These are phyloP conservation scores for Eutrema japonicum DNA, from an alignment of 345 rosid species.

Conservation along the genomic window DNA sequence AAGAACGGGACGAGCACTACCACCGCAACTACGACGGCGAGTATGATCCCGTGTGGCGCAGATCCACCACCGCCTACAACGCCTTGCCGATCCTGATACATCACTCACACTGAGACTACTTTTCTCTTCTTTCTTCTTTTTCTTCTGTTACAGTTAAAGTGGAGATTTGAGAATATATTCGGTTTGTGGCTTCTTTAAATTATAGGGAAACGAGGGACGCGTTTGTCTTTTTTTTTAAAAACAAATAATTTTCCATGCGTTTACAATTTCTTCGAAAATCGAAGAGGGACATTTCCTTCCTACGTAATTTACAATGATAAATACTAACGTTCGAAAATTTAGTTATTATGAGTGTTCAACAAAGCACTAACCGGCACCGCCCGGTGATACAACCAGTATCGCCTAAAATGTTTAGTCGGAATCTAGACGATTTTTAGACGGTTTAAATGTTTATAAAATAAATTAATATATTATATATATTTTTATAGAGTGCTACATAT, in stretches of 20 bases:
- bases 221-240: conserved; percentile 22
- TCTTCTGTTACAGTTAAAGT: conserved; percentile 11
- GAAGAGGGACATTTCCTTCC: conserved; percentile 9
- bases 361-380: too few species aligned
- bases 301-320: too few species aligned
- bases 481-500: too few species aligned
- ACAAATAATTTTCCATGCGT: conserved; percentile 22
- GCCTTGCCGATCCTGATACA: conserved; percentile 48
- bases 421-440: too few species aligned
- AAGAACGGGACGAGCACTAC: conserved; percentile 71
- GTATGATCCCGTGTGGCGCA: conserved; percentile 74
- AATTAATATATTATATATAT: too few species aligned
- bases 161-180: neutral
- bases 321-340: too few species aligned
- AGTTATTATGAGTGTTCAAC: too few species aligned
- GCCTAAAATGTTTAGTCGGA: too few species aligned
- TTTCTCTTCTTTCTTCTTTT: neutral
- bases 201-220: conserved; percentile 25
- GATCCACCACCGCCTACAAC: conserved; percentile 54
- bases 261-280: conserved; percentile 9
- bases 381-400: too few species aligned
- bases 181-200: neutral
- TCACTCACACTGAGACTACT: too few species aligned
- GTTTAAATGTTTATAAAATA: too few species aligned
- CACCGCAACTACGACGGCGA: conserved; percentile 64